Evolutionary conservation across 805 yeast species (phyloP).

Genomic region (Trichomonascus vanleenenianus): DNA sequence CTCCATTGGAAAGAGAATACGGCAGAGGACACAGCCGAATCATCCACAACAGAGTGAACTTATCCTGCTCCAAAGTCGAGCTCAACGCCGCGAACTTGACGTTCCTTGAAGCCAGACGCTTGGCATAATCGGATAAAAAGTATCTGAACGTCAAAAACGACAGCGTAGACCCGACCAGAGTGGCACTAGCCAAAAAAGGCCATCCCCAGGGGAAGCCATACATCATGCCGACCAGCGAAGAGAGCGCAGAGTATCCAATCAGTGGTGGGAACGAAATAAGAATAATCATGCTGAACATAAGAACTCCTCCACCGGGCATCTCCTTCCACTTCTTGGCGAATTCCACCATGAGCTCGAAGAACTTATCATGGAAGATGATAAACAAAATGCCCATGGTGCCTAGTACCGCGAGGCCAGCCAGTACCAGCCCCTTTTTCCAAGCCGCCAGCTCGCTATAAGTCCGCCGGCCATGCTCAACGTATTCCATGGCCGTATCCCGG

Average conservation of each 20-base stretch:
- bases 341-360: conserved; percentile 27
- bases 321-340: conserved; percentile 25
- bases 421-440: conserved; percentile 9
- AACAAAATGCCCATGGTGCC: conserved; percentile 16
- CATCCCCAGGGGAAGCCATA: conserved; percentile 80
- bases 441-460: conserved; percentile 9
- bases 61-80: conserved; percentile 63
- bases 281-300: conserved; percentile 46
- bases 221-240: conserved; percentile 66
- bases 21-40: conserved; percentile 88
- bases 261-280: conserved; percentile 84
- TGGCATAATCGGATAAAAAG: conserved; percentile 50
- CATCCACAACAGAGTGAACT: conserved; percentile 58
- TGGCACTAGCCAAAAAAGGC: conserved; percentile 61
- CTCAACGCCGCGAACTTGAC: conserved; percentile 66
- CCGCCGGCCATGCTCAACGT: background rate
- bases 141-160: conserved; percentile 65
- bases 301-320: conserved; percentile 28
- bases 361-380: conserved; percentile 28
- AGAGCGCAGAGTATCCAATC: conserved; percentile 67
- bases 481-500: background rate
- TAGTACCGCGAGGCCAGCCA: conserved; percentile 6
- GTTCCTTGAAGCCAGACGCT: conserved; percentile 49
- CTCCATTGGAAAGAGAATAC: conserved; percentile 87
- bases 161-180: conserved; percentile 65